These are phyloP conservation scores for Aspergillus kassunensis DNA, from an alignment of 495 filamentous ascomycete species.

Conservation along the genomic window DNA sequence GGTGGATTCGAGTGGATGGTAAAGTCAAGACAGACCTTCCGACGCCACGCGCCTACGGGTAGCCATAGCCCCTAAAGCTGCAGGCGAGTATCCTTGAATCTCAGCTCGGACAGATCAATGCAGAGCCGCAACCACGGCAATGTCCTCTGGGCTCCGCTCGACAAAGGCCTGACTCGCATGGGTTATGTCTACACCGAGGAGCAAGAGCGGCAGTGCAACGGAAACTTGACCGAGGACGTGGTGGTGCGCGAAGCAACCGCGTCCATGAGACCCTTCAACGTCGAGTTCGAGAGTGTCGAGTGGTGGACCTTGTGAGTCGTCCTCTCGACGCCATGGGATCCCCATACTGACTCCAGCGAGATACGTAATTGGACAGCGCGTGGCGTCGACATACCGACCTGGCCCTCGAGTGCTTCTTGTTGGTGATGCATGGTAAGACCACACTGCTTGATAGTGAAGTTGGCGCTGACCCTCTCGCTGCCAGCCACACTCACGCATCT, in stretches of 20 bases:
- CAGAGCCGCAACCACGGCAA: constrained; percentile 49
- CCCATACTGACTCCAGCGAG: not conserved
- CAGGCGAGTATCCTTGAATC: too few relatives aligned
- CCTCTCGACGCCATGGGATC: not conserved
- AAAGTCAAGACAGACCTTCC: constrained; percentile 49
- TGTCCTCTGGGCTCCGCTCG: constrained; percentile 47
- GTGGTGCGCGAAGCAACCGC: constrained; percentile 40
- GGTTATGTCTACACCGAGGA: constrained; percentile 50
- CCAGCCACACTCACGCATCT: constrained; percentile 42
- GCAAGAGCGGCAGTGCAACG: constrained; percentile 29
- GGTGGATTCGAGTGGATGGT: constrained; percentile 49
- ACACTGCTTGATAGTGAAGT: too few relatives aligned
- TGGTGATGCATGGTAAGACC: constrained; percentile 36
- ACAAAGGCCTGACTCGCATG: constrained; percentile 46
- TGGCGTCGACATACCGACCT: constrained; percentile 40
- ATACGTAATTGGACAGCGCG: constrained; percentile 45
- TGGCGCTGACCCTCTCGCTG: too few relatives aligned
- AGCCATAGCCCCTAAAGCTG: too few relatives aligned
- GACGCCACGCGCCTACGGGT: constrained; percentile 10
- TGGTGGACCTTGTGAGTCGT: constrained; percentile 51
- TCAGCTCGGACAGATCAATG: constrained; percentile 18
- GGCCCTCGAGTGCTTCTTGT: constrained; percentile 40
- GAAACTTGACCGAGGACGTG: constrained; percentile 20
- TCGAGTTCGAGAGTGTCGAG: constrained; percentile 43
- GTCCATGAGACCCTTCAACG: constrained; percentile 41